These are phyloP conservation scores for Sporisorium scitamineum DNA, from an alignment of 1,284 basidiomycete genomes.

Conservation along the genomic window DNA sequence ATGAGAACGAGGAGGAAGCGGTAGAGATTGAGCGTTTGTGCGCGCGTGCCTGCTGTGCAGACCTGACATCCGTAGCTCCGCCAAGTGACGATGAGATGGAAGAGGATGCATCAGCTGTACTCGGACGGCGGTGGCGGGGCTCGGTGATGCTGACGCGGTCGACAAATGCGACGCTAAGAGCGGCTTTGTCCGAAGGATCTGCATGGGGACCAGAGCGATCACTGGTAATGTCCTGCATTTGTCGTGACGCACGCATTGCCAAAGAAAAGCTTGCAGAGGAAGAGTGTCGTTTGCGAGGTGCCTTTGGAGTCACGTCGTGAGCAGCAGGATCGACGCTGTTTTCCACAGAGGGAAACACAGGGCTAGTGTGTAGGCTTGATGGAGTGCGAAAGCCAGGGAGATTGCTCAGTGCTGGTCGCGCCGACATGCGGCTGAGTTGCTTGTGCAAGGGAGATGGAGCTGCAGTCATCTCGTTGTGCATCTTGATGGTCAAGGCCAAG, in stretches of 20 bases:
- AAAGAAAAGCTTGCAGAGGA: conserved; percentile 16
- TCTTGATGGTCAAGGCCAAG: conserved; percentile 24
- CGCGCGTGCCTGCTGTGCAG: neutral
- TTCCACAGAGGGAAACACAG: neutral
- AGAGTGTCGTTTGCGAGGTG: conserved; percentile 15
- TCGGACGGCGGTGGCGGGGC: neutral
- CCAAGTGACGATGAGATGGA: neutral
- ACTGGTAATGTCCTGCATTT: neutral
- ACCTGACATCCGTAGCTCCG: neutral
- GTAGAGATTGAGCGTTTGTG: conserved; percentile 26
- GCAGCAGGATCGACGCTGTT: neutral
- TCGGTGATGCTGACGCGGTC: neutral
- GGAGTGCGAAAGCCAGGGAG: conserved; percentile 34
- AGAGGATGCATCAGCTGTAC: conserved; percentile 1
- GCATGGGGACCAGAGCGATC: neutral
- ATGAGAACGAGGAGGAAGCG: conserved; percentile 26
- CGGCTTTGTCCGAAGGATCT: neutral
- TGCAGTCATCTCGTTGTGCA: neutral
- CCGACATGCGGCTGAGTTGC: conserved; percentile 2
- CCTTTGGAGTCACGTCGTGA: conserved; percentile 24
- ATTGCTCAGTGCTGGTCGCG: conserved; percentile 15
- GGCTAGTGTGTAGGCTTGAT: neutral
- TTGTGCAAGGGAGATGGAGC: neutral
- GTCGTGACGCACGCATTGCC: conserved; percentile 3
- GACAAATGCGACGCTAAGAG: too few species aligned